Conservation (phyloP, 805 yeast genomes). For the Metschnikowia peoriensis region DNA sequence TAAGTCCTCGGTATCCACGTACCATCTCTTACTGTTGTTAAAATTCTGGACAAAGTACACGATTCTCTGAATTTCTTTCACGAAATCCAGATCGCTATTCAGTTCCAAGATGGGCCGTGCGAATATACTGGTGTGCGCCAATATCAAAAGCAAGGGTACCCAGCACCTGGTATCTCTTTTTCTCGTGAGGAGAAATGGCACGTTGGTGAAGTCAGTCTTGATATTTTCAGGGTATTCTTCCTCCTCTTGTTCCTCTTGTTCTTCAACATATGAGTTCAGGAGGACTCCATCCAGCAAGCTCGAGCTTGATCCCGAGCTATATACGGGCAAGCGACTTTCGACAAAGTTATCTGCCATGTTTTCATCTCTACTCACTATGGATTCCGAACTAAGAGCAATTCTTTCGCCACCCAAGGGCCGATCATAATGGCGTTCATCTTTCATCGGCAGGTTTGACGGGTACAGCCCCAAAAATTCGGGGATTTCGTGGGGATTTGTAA, state of each 20-base stretch:
- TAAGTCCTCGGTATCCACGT: conserved; percentile 21
- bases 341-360: conserved; percentile 3
- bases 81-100: conserved; percentile 12
- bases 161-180: conserved; percentile 22
- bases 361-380: conserved; percentile 4
- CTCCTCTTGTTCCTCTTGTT: not conserved
- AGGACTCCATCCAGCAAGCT: conserved; percentile 5
- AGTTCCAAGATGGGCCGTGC: conserved; percentile 25
- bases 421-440: conserved; percentile 8
- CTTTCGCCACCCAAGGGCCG: conserved; percentile 2
- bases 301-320: not conserved
- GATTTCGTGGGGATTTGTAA: conserved; percentile 31
- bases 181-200: conserved; percentile 13
- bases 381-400: conserved; percentile 6
- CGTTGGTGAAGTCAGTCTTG: conserved; percentile 11
- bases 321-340: not conserved
- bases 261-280: conserved; percentile 1
- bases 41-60: conserved; percentile 18
- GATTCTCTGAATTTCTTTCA: conserved; percentile 23
- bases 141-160: conserved; percentile 40
- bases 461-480: conserved; percentile 25
- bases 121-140: conserved; percentile 37
- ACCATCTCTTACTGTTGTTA: conserved; percentile 16
- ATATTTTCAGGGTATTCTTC: conserved; percentile 12
- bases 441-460: conserved; percentile 4